A percentile compares a stretch with the other conserved stretches of the same genome.
phyloP scores from a whole-genome alignment of 1,139 yeast genomes.

The Hansenula sp. region DNA sequence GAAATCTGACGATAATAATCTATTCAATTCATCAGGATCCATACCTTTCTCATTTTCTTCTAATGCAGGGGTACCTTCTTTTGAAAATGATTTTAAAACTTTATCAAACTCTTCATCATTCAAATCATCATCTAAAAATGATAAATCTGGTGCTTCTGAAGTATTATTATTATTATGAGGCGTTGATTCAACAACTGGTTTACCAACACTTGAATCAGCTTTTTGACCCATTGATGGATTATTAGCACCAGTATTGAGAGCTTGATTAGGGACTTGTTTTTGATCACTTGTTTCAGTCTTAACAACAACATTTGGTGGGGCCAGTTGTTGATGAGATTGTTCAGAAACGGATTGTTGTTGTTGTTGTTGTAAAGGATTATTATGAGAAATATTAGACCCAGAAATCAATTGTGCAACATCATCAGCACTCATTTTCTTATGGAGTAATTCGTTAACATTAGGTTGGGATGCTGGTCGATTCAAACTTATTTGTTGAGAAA shows the following conservation, averaged over 20 bases:
- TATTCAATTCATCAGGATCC: slow-evolving; percentile 22
- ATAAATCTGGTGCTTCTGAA: slow-evolving; percentile 9
- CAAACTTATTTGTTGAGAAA: neutral
- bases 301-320: neutral
- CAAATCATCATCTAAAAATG: slow-evolving; percentile 13
- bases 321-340: neutral
- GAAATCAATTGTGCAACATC: neutral
- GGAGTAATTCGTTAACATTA: neutral
- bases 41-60: slow-evolving; percentile 12
- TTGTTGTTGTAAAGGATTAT: neutral
- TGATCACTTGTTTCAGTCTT: neutral
- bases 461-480: slow-evolving; percentile 3
- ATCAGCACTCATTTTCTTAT: neutral
- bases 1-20: slow-evolving; percentile 19
- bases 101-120: slow-evolving; percentile 23
- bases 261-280: too few species aligned
- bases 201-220: neutral
- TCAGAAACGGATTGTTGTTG: neutral
- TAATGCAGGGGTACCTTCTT: slow-evolving; percentile 22
- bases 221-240: neutral
- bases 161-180: neutral
- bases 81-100: slow-evolving; percentile 21
- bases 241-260: too few species aligned
- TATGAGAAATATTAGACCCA: neutral
- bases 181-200: slow-evolving; percentile 1